Percentiles rank a stretch among this genome's conserved stretches.
Conservation (phyloP, 768 basidiomycete species). For the Lepiota brunneoincarnata region DNA sequence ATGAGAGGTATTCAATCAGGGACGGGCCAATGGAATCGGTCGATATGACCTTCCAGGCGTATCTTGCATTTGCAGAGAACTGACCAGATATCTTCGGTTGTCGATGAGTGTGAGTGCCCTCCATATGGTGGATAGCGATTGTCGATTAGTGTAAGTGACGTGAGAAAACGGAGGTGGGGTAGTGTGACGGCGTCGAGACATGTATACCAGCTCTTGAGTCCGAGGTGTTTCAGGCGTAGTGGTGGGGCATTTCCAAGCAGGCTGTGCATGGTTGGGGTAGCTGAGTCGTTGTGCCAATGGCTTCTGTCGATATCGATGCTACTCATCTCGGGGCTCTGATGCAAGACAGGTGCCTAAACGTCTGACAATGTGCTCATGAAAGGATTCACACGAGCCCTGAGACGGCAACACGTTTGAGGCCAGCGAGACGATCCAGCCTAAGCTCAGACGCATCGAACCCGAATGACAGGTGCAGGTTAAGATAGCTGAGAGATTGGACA, state of each 20-base stretch:
- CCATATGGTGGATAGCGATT: background rate
- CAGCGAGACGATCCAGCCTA: constrained; percentile 2
- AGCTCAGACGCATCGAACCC: constrained; percentile 1
- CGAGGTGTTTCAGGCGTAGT: constrained; percentile 7
- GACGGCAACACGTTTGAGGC: constrained; percentile 2
- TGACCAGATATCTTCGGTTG: constrained; percentile 4
- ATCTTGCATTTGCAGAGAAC: constrained; percentile 1
- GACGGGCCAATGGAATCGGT: constrained; percentile 1
- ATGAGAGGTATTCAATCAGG: constrained; percentile 2
- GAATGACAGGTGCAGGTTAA: constrained; percentile 6
- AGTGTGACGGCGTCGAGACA: constrained; percentile 2
- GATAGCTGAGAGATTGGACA: background rate
- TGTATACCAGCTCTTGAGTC: constrained; percentile 2
- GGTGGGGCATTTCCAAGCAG: background rate
- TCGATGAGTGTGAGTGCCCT: background rate
- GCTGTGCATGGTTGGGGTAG: background rate
- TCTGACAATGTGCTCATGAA: constrained; percentile 1
- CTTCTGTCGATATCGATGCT: constrained; percentile 6
- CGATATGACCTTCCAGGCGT: constrained; percentile 1
- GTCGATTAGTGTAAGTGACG: constrained; percentile 2
- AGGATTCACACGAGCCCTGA: constrained; percentile 5
- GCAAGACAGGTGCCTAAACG: constrained; percentile 1
- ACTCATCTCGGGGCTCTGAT: constrained; percentile 8
- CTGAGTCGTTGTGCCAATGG: background rate
- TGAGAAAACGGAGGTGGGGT: constrained; percentile 4